Base-by-base conservation (phyloP, 306 rosid genomes). In the Cucumis cinereus region DNA sequence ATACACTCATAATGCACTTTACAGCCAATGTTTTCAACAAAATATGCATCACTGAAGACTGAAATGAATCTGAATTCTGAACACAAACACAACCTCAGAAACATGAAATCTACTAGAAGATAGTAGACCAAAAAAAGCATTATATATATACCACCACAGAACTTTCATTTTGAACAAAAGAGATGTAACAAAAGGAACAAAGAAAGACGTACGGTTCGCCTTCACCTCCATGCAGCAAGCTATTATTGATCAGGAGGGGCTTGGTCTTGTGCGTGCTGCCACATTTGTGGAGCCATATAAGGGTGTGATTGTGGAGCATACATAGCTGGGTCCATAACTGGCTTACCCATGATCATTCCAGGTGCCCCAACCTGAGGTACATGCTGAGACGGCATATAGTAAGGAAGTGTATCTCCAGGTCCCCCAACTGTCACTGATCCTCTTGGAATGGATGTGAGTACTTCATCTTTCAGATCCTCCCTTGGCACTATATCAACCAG, bases 391-490 rank as follows among this genome's bases (percentile, higher is more conserved):
- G 87, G 81, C 84, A 81, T 81, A 57, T 78, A 78, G 38, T 78
- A 84, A 62, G 83, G 82, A 50, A 80, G 77, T 19, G 54, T 74
- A 77, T 83, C 86, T 77, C 74, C 83, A 77, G 75, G 82, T 40
- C 79, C 83, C 8, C 80, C 84, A 47, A 78, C 85, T 3, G 85
- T 77, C 57, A 84, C 81, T 47, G 88, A 60, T 78, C 90, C 92
- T 81, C 87, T 77, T 6, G 88, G 87, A 45, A 88, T 81, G 13
- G 92, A 86, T 10, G 87, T 81, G 58, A 88, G 90, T 69, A 84
- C 86, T 79, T 86, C 92, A 45, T 88, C 92, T 85, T 81, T 88
- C 82, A 82, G 64, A 77, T 84, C 92, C 85, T 86, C 92, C 82
- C 84, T n/a, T 3, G 90, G 92, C 67, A 86, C 90, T 59, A 85